These are phyloP conservation scores for Xylariaceae sp. DNA, from an alignment of 2,329 filamentous ascomycete genomes.

Conservation along the genomic window DNA sequence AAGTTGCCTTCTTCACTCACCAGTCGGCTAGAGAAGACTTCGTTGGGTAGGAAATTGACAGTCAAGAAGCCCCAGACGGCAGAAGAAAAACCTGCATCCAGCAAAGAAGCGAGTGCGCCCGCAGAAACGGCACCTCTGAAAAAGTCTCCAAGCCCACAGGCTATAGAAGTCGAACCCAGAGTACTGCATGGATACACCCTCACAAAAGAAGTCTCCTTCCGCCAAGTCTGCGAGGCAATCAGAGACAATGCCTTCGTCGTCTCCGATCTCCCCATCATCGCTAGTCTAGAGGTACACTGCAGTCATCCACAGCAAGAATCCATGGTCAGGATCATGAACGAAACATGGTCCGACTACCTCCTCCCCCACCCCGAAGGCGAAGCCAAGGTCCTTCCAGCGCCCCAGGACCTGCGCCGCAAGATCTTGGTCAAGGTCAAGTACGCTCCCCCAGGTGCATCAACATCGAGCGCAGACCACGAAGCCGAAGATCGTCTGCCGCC, in stretches of 20 bases:
- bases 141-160: constrained; percentile 21
- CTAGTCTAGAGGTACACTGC: constrained; percentile 91
- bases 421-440: constrained; percentile 84
- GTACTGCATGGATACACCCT: constrained; percentile 88
- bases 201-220: constrained; percentile 83
- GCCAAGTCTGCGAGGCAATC: constrained; percentile 78
- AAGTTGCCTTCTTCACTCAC: constrained; percentile 42
- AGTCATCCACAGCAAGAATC: constrained; percentile 73
- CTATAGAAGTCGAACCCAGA: constrained; percentile 58
- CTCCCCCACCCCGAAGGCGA: constrained; percentile 51
- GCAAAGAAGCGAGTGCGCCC: not conserved
- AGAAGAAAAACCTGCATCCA: not conserved
- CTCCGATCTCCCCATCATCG: constrained; percentile 79
- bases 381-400: constrained; percentile 56
- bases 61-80: constrained; percentile 6
- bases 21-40: constrained; percentile 44
- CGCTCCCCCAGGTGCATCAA: constrained; percentile 36
- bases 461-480: constrained; percentile 24
- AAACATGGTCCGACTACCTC: constrained; percentile 73
- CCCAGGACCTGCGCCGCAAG: constrained; percentile 66
- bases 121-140: constrained; percentile 7
- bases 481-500: constrained; percentile 21
- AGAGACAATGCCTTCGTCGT: constrained; percentile 71
- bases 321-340: constrained; percentile 90
- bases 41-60: constrained; percentile 37